Evolutionary conservation across 495 filamentous ascomycete species (phyloP).

Genomic region (Cryomyces minteri): DNA sequence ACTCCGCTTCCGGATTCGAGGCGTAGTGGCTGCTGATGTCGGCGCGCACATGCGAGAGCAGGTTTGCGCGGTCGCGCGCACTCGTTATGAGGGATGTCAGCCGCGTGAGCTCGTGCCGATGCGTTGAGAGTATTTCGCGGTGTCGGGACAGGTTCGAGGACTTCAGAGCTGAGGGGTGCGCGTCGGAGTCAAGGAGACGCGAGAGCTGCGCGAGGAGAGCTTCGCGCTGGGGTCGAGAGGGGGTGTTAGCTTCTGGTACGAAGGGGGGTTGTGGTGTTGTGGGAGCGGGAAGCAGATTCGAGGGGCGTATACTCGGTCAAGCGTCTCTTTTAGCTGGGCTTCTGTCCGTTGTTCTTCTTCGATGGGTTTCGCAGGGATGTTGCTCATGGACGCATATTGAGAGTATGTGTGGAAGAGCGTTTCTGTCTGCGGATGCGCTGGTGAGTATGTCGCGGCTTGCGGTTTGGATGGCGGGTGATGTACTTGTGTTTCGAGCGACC

Average conservation of each 20-base stretch:
- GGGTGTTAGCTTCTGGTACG: background rate
- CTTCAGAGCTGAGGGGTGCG: conserved; percentile 82
- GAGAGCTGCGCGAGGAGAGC: conserved; percentile 61
- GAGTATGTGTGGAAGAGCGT: conserved; percentile 87
- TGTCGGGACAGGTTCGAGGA: conserved; percentile 87
- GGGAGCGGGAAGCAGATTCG: background rate
- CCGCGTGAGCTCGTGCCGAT: conserved; percentile 64
- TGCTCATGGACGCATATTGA: conserved; percentile 69
- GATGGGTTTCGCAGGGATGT: conserved; percentile 45
- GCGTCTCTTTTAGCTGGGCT: conserved; percentile 9
- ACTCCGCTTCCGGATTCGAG: conserved; percentile 70
- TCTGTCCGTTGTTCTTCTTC: conserved; percentile 49
- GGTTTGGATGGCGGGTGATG: background rate
- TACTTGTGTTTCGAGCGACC: conserved; percentile 86
- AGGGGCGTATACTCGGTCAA: background rate
- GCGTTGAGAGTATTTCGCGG: conserved; percentile 73
- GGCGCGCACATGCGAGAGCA: conserved; percentile 77
- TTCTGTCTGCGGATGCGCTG: conserved; percentile 48
- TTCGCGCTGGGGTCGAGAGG: conserved; percentile 42
- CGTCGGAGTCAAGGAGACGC: conserved; percentile 86
- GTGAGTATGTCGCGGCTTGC: background rate
- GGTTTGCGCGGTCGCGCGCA: conserved; percentile 69
- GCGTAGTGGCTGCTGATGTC: conserved; percentile 82
- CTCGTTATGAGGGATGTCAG: conserved; percentile 48
- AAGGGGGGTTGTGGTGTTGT: background rate